Percentiles rank a stretch among this genome's conserved stretches.
Evolutionary conservation across 2,329 filamentous ascomycete species (phyloP).

Genomic region (Pyrenophora tritici-repentis): DNA sequence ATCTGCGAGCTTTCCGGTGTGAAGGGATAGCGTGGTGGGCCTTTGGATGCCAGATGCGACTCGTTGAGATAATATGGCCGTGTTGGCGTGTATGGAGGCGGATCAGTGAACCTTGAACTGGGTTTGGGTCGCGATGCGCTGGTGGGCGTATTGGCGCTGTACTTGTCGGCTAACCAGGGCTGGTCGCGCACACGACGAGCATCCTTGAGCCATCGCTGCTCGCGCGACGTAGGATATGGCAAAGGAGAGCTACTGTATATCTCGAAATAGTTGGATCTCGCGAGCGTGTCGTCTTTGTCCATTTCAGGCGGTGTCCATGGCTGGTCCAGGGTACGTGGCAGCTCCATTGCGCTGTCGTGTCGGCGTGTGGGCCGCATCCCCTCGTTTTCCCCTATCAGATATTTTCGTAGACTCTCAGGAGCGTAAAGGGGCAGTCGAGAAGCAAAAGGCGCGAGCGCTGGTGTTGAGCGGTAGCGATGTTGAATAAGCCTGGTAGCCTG

Average conservation of each 20-base stretch:
- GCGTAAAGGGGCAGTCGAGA: neutral
- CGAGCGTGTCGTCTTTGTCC: slow-evolving; percentile 18
- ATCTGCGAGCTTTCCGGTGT: slow-evolving; percentile 39
- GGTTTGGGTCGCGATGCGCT: slow-evolving; percentile 23
- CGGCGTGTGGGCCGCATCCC: slow-evolving; percentile 18
- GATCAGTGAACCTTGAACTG: slow-evolving; percentile 19
- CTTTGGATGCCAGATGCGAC: slow-evolving; percentile 7
- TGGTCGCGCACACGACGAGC: neutral
- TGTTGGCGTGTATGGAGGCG: slow-evolving; percentile 28
- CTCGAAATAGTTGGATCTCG: slow-evolving; percentile 27
- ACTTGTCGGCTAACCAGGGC: slow-evolving; percentile 5
- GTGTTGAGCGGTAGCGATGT: neutral
- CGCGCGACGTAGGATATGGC: slow-evolving; percentile 13
- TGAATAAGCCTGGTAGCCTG: slow-evolving; percentile 1
- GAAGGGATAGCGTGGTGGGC: slow-evolving; percentile 37
- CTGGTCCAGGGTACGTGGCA: slow-evolving; percentile 26
- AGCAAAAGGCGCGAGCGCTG: slow-evolving; percentile 1
- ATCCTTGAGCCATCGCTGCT: slow-evolving; percentile 15
- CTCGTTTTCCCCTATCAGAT: slow-evolving; percentile 10
- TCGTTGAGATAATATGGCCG: slow-evolving; percentile 19
- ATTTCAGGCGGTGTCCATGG: slow-evolving; percentile 42
- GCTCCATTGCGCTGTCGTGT: slow-evolving; percentile 25
- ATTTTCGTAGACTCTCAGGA: neutral
- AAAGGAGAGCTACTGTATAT: slow-evolving; percentile 21
- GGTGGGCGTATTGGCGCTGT: slow-evolving; percentile 10